A percentile compares a stretch with the other conserved stretches of the same genome.
Evolutionary conservation across 495 filamentous ascomycete species (phyloP).

Genomic region (Penicillium ucsense): DNA sequence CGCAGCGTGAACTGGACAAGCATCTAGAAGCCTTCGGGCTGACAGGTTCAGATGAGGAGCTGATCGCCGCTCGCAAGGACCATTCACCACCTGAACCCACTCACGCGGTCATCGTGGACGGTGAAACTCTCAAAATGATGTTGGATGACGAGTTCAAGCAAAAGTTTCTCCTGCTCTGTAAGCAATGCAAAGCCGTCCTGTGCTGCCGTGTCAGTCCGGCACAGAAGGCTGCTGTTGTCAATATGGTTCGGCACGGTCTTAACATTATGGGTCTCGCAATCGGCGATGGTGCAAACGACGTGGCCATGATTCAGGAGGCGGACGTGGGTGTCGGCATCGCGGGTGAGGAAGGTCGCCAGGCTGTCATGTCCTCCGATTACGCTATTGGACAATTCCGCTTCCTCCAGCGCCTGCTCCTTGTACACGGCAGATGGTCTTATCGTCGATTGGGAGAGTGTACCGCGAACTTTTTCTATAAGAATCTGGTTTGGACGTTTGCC

Average conservation of each 20-base stretch:
- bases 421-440: constrained; percentile 97
- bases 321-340: constrained; percentile 98
- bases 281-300: constrained; percentile 97
- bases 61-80: constrained; percentile 65
- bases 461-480: constrained; percentile 99
- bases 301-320: constrained; percentile 99
- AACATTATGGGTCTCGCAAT: constrained; percentile 97
- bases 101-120: constrained; percentile 95
- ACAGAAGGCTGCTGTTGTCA: constrained; percentile 95
- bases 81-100: constrained; percentile 80
- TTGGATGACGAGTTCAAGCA: constrained; percentile 73
- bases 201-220: constrained; percentile 96
- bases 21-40: constrained; percentile 64
- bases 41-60: constrained; percentile 79
- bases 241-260: constrained; percentile 86
- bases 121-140: constrained; percentile 85
- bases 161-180: constrained; percentile 91
- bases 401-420: constrained; percentile 79
- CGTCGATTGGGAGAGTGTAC: constrained; percentile 85
- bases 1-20: constrained; percentile 62
- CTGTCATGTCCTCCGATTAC: constrained; percentile 98
- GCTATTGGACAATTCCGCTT: constrained; percentile 98
- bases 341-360: constrained; percentile 92
- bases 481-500: constrained; percentile 94
- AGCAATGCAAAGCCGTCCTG: constrained; percentile 92